Conservation (phyloP, 2,329 filamentous ascomycete genomes). For the Trichophyton rubrum region DNA sequence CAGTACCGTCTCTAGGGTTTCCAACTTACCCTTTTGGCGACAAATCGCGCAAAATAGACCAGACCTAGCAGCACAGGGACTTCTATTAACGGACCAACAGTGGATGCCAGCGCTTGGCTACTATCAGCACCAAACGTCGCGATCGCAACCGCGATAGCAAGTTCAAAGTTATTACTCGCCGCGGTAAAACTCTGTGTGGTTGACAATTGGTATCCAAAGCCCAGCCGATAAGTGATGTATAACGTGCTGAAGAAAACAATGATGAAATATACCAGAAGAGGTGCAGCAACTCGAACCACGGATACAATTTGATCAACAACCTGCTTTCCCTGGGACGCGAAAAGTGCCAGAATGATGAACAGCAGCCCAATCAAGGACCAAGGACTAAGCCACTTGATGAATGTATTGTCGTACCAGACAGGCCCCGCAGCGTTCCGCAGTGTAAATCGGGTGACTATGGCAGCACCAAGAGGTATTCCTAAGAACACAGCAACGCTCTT, state of each 20-base stretch:
- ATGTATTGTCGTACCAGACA: slow-evolving; percentile 53
- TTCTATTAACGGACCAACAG: slow-evolving; percentile 75
- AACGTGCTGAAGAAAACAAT: slow-evolving; percentile 62
- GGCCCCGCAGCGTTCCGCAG: slow-evolving; percentile 45
- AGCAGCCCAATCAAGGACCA: slow-evolving; percentile 71
- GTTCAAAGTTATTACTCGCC: slow-evolving; percentile 85
- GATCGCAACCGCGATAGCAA: slow-evolving; percentile 79
- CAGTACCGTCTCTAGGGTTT: slow-evolving; percentile 14
- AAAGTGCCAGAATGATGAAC: slow-evolving; percentile 77
- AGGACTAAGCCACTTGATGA: slow-evolving; percentile 58
- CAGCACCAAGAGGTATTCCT: slow-evolving; percentile 68
- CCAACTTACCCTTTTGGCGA: slow-evolving; percentile 20
- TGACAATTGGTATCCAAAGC: slow-evolving; percentile 59
- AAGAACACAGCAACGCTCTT: slow-evolving; percentile 74
- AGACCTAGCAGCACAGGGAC: slow-evolving; percentile 67
- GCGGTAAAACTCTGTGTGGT: slow-evolving; percentile 78
- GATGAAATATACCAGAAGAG: slow-evolving; percentile 68
- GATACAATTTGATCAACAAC: slow-evolving; percentile 75
- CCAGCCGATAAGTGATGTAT: slow-evolving; percentile 47
- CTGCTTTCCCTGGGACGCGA: slow-evolving; percentile 64
- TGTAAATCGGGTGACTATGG: slow-evolving; percentile 58
- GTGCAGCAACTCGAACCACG: slow-evolving; percentile 68
- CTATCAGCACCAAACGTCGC: slow-evolving; percentile 66
- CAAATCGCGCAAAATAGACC: slow-evolving; percentile 59
- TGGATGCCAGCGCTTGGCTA: slow-evolving; percentile 68